Percentiles rank a stretch among this genome's conserved stretches.
phyloP scores from a whole-genome alignment of 495 filamentous ascomycete species.

The Neurospora sp. region DNA sequence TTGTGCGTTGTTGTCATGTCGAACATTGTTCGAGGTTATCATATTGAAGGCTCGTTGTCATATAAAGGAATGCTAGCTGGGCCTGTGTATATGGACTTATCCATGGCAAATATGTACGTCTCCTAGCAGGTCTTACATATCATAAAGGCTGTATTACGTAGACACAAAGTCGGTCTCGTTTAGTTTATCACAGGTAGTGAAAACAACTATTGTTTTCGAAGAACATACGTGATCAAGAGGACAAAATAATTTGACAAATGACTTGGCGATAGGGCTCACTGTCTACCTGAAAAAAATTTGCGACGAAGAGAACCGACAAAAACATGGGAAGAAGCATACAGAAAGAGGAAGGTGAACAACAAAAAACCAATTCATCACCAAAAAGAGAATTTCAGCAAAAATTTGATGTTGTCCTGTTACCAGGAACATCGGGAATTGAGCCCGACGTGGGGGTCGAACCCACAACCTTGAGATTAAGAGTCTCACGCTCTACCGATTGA shows the following conservation, averaged over 20 bases:
- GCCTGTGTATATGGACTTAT: not conserved
- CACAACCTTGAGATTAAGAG: slow-evolving; percentile 34
- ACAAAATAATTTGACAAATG: not conserved
- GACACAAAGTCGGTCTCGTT: not conserved
- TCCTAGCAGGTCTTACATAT: not conserved
- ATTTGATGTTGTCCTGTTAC: not conserved
- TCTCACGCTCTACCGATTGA: slow-evolving; percentile 69
- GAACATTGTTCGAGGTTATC: not conserved
- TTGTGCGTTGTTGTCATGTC: not conserved
- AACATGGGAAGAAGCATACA: too few species aligned
- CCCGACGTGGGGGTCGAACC: not conserved
- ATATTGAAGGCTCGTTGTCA: not conserved
- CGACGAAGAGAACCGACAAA: too few species aligned
- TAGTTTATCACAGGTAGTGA: not conserved
- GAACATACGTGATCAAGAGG: not conserved
- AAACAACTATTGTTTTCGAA: not conserved
- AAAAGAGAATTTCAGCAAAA: not conserved
- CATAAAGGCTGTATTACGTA: not conserved
- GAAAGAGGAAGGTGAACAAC: not conserved
- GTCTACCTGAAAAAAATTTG: not conserved
- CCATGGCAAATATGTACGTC: not conserved
- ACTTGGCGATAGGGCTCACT: not conserved
- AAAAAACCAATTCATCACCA: not conserved
- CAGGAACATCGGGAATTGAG: not conserved
- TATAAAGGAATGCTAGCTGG: not conserved